Evolutionary conservation across 805 yeast genomes (phyloP), one percentile per base, ranked within the genome.

Genomic region (Phaffomyces antillensis): DNA sequence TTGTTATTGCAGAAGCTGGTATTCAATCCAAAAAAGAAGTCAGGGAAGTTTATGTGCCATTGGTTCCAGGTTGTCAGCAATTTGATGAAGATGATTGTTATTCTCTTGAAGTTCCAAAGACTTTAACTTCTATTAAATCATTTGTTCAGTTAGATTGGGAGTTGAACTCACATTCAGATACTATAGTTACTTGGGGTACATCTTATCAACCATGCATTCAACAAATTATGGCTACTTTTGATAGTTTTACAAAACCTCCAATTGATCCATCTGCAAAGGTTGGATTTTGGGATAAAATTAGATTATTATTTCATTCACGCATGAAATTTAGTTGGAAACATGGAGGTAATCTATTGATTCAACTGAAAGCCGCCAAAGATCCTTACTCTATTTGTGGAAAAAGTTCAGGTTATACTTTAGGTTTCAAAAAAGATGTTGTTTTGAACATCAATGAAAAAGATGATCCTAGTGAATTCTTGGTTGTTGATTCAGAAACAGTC

Each of bases 201-300:
- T 83, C 91, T 0, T 82, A 84, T 52, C 87, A 83, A 53, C 89
- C 95, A 16, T 90, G 89, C 1, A 75, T 90, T 28, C 88, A 87
- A 52, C 90, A 87, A 52, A 71, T 82, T 2, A 83, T 86, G 80
- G 66, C 79, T 44, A 83, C 78, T 45, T 74, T 90, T 48, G 96
- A 89, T 54, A 80, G 83, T 38, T 86, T 90, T 58, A 80, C 95
- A 1, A 90, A 91, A 60, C 95, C 96, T 0, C 96, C 95, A 0
- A 65, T 85, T 15, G 98, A 90, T 60, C 90, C 90, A 0, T 86
- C 96, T 2, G 75, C 78, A 4, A 84, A 83, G 53, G 65, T 88
- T 13, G 98, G 98, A 0, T 81, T 89, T 53, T 90, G 98, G 98
- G 98, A 90, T 63, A 91, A 89, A 60, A 63, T 88, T 25, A 67